Base-by-base conservation (phyloP, 306 rosid genomes). In the Mimosa bimucronata region DNA sequence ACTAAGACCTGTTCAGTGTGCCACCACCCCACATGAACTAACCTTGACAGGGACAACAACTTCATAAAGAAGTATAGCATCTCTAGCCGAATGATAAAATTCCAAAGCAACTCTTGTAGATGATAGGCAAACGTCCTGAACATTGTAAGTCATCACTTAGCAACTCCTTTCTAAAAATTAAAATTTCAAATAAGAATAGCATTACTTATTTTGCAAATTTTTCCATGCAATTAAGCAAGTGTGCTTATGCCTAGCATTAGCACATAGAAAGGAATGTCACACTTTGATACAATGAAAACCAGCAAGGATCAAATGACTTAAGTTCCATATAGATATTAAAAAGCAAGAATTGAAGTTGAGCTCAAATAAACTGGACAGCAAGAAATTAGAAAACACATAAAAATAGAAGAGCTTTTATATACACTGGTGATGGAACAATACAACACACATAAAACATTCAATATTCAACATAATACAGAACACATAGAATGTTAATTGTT, bases 1-100 rank as follows among this genome's bases (percentile, higher is more conserved):
- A 74, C 58, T 23, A 16, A 75, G 62, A 74, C 66, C 71, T 83
- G 73, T 68, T 64, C 76, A 38, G 53, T 34, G 38, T 29, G 58
- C 48, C 14, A 79, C 76, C 74, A n/a, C 77, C 19, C 73, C 46
- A 57, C 79, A 79, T 73, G 86, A 76, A 86, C 98, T 86, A 87
- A 95, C 98, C 96, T 95, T 95, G 81, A 90, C 90, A 50, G 98
- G 98, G 75, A 95, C 89, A 85, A 94, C 90, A 81, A 91, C 98
- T 93, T 91, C 98, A 87, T 95, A 95, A 28, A 95, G 96, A 76
- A 95, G 98, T 64, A 92, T 73, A 62, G 92, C 94, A 79, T 95
- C 97, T 83, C 98, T 92, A 80, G 90, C 92, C 29, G 96, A 93
- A 58, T n/a, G 89, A 82, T 95, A 95, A 86, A 95, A 91, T 76